Evolutionary conservation across 257 asterid species (phyloP).

Genomic region (Solanum chaucha): DNA sequence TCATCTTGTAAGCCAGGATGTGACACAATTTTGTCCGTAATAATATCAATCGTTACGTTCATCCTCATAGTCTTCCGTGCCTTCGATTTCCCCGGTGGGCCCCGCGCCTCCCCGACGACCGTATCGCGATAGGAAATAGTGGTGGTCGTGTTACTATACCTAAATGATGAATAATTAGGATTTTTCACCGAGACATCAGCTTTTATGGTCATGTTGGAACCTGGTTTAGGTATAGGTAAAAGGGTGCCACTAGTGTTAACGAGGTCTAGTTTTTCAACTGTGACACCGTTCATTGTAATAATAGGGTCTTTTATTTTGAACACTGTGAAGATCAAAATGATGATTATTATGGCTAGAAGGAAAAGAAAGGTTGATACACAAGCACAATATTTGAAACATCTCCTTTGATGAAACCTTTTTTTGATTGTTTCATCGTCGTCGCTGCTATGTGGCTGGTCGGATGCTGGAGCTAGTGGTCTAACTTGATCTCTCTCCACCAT

Average conservation of each 20-base stretch:
- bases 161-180: slow-evolving; percentile 61
- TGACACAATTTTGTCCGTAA: slow-evolving; percentile 33
- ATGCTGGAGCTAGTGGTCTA: slow-evolving; percentile 58
- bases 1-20: slow-evolving; percentile 37
- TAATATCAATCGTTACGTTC: slow-evolving; percentile 62
- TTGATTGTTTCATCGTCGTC: slow-evolving; percentile 30
- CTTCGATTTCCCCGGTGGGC: slow-evolving; percentile 62
- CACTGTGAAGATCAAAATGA: slow-evolving; percentile 55
- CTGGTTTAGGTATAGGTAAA: slow-evolving; percentile 33
- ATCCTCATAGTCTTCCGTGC: slow-evolving; percentile 65
- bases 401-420: slow-evolving; percentile 15
- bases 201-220: slow-evolving; percentile 46
- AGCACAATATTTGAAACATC: slow-evolving; percentile 37
- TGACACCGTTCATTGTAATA: slow-evolving; percentile 42
- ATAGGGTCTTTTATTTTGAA: slow-evolving; percentile 54
- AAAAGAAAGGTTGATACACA: slow-evolving; percentile 29
- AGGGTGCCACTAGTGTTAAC: slow-evolving; percentile 12
- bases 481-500: slow-evolving; percentile 53
- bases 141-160: slow-evolving; percentile 55
- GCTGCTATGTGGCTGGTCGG: slow-evolving; percentile 31
- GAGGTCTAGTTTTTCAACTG: slow-evolving; percentile 24
- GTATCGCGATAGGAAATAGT: slow-evolving; percentile 44
- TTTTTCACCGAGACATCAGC: slow-evolving; percentile 78
- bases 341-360: slow-evolving; percentile 26
- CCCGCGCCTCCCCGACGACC: slow-evolving; percentile 63